Conservation (phyloP, 2,329 filamentous ascomycete species). For the Epichloe sibirici region DNA sequence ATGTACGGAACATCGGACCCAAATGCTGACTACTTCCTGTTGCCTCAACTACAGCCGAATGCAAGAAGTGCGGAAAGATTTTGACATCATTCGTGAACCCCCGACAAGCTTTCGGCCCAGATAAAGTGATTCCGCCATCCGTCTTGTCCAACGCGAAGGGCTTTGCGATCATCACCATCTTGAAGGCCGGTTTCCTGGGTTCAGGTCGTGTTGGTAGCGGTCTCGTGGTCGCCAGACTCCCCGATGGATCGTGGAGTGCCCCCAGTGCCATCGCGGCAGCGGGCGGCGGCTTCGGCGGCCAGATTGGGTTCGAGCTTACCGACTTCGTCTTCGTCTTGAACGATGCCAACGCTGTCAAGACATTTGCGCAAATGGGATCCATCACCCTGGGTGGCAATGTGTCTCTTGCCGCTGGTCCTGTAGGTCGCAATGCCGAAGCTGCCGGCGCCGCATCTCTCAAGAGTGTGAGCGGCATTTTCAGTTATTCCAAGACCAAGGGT, state of each 20-base stretch:
- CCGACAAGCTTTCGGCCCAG: constrained; percentile 82
- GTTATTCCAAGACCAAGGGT: constrained; percentile 96
- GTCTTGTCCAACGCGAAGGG: constrained; percentile 88
- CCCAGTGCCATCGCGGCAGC: constrained; percentile 71
- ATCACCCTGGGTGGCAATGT: constrained; percentile 93
- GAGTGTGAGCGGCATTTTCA: constrained; percentile 84
- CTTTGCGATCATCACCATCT: constrained; percentile 73
- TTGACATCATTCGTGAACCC: constrained; percentile 91
- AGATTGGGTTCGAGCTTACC: constrained; percentile 78
- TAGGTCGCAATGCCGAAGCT: constrained; percentile 91
- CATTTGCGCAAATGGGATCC: constrained; percentile 84
- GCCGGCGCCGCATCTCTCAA: constrained; percentile 85
- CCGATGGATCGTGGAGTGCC: constrained; percentile 69
- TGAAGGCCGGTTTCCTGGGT: constrained; percentile 79
- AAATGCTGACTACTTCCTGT: background rate
- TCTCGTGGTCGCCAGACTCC: constrained; percentile 66
- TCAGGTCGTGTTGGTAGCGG: constrained; percentile 73
- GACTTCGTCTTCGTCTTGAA: constrained; percentile 99
- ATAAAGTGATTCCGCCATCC: constrained; percentile 90
- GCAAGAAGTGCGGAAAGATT: constrained; percentile 94
- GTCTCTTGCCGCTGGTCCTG: constrained; percentile 83
- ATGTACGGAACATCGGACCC: background rate
- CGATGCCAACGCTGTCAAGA: constrained; percentile 76
- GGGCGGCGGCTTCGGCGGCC: constrained; percentile 72
- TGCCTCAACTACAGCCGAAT: constrained; percentile 58